phyloP scores from a whole-genome alignment of 371 early-diverging fungal genomes.

The Rhizopus stolonifer region DNA sequence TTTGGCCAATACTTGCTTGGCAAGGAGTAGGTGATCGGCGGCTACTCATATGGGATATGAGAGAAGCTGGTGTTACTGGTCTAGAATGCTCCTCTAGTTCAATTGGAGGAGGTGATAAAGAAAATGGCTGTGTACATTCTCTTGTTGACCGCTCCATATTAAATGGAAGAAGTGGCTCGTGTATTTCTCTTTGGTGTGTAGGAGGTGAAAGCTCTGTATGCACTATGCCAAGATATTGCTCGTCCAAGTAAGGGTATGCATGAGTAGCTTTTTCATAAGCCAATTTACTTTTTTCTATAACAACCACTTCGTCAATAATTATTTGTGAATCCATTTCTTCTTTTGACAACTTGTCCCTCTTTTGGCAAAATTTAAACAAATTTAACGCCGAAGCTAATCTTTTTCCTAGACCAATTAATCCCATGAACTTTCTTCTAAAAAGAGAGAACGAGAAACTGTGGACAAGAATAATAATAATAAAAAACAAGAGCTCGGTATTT shows the following conservation, averaged over 20 bases:
- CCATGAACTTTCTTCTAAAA: neutral
- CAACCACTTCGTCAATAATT: neutral
- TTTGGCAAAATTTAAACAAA: neutral
- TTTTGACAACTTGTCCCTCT: neutral
- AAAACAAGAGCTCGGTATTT: too few relatives aligned
- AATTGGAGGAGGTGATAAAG: slow-evolving; percentile 15
- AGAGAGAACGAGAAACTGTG: neutral
- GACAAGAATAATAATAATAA: slow-evolving; percentile 1
- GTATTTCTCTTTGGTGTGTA: neutral
- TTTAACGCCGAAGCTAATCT: neutral
- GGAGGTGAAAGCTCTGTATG: slow-evolving; percentile 15
- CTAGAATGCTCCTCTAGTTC: neutral
- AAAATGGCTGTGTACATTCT: slow-evolving; percentile 8
- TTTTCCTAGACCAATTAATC: neutral
- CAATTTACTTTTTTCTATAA: neutral
- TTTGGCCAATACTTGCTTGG: neutral
- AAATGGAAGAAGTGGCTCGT: neutral
- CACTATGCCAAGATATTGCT: neutral
- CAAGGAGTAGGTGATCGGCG: slow-evolving; percentile 10
- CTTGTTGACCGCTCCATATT: neutral
- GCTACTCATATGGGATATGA: neutral
- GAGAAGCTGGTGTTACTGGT: neutral
- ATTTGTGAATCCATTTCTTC: neutral
- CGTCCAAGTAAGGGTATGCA: neutral
- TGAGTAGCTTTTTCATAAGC: neutral